Percentiles rank a stretch among this genome's conserved stretches.
phyloP scores from a whole-genome alignment of 176 grass and related monocot species.

The Rhynchospora breviuscula region DNA sequence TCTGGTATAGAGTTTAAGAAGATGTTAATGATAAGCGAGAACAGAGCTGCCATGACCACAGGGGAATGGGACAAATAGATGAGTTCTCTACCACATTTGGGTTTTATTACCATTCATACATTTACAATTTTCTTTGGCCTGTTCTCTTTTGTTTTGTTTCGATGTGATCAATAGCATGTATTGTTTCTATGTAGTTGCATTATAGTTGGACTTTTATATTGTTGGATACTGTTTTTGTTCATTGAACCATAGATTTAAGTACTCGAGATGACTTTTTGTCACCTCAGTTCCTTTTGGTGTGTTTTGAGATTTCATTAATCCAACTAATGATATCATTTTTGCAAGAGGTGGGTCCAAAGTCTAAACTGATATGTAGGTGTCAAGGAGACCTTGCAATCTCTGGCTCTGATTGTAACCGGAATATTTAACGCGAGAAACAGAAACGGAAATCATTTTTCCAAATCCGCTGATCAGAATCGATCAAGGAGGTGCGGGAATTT shows the following conservation, averaged over 20 bases:
- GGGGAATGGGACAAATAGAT: conserved; percentile 4
- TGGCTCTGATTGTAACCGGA: no score
- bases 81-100: not conserved
- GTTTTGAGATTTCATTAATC: not conserved
- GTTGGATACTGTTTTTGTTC: not conserved
- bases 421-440: no score
- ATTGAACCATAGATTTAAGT: not conserved
- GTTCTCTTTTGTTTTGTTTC: not conserved
- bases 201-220: conserved; percentile 2
- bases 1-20: conserved; percentile 20
- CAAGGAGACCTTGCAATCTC: not conserved
- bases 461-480: no score
- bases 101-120: not conserved
- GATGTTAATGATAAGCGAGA: conserved; percentile 1
- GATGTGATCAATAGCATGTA: not conserved
- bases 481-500: no score
- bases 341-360: not conserved
- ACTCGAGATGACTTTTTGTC: not conserved
- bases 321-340: not conserved
- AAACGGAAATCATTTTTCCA: no score
- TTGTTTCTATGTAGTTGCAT: not conserved
- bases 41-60: not conserved
- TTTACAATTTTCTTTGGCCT: not conserved
- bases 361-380: not conserved
- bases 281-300: not conserved